Evolutionary conservation across 306 rosid species (phyloP).

Genomic region (Prosopis cineraria): DNA sequence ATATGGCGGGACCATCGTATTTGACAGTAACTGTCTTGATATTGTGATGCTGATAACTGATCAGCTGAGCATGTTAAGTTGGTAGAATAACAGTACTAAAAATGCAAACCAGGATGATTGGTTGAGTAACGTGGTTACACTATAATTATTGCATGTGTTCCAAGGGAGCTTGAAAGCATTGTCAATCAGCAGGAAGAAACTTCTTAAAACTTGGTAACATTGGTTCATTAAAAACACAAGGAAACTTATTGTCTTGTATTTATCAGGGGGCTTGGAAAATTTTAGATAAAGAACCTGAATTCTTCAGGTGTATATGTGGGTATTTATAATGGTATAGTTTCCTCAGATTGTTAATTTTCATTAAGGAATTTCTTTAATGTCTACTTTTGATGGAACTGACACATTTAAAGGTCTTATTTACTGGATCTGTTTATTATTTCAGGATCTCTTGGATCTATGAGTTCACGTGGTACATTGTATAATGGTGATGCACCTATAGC

Average conservation of each 20-base stretch:
- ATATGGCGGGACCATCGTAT: background rate
- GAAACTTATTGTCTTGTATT: constrained; percentile 6
- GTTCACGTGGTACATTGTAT: constrained; percentile 72
- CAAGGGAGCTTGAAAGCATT: constrained; percentile 3
- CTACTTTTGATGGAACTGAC: constrained; percentile 15
- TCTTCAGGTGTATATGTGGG: background rate
- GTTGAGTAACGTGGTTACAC: background rate
- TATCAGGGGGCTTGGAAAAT: background rate
- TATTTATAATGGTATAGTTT: background rate
- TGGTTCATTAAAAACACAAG: constrained; percentile 5
- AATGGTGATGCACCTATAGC: constrained; percentile 49
- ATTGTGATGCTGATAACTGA: background rate
- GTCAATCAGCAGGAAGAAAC: background rate
- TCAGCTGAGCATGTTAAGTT: constrained; percentile 12
- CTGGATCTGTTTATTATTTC: constrained; percentile 29
- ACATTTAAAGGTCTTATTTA: constrained; percentile 16
- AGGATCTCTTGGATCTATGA: constrained; percentile 93
- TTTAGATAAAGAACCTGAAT: background rate
- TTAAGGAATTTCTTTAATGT: constrained; percentile 9
- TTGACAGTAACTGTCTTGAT: constrained; percentile 15
- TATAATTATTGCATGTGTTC: constrained; percentile 2
- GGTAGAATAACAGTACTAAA: constrained; percentile 5
- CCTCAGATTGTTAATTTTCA: constrained; percentile 23
- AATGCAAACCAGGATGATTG: background rate
- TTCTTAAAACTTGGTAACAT: background rate